Conservation (phyloP, 139 green algal genomes). For the Coccomyxa sp. region DNA sequence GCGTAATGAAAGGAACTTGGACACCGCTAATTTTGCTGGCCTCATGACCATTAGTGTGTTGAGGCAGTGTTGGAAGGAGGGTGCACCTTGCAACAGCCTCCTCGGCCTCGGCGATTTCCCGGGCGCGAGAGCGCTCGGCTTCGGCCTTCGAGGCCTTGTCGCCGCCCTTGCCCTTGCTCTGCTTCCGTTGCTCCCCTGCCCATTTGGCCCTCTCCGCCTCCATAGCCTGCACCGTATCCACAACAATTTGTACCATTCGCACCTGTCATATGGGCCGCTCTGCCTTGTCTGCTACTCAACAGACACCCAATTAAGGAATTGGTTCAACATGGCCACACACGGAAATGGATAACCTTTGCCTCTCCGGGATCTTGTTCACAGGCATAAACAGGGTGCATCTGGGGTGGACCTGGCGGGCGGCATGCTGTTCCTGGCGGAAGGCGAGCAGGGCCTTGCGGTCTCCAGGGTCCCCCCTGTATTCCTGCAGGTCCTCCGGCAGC, state of each 20-base stretch:
- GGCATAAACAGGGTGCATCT: background rate
- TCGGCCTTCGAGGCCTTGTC: constrained; percentile 5
- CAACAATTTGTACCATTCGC: too few relatives aligned
- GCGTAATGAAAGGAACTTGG: too few relatives aligned
- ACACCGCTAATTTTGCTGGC: too few relatives aligned
- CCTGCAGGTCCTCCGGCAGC: constrained; percentile 37
- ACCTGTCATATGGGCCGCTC: too few relatives aligned
- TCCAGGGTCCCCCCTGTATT: constrained; percentile 34
- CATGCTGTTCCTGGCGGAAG: constrained; percentile 45
- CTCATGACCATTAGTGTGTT: too few relatives aligned
- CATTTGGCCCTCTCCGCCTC: constrained; percentile 36
- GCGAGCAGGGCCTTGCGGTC: constrained; percentile 38
- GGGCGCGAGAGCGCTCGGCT: constrained; percentile 22
- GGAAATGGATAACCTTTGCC: too few relatives aligned
- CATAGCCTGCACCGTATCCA: constrained; percentile 3
- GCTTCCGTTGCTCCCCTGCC: constrained; percentile 26
- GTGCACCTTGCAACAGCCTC: constrained; percentile 14
- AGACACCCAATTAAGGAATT: too few relatives aligned
- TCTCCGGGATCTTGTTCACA: too few relatives aligned
- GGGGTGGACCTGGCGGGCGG: background rate
- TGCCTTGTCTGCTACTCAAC: too few relatives aligned
- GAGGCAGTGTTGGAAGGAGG: background rate
- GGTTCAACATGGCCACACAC: too few relatives aligned
- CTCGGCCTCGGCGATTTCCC: constrained; percentile 25
- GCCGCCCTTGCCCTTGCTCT: constrained; percentile 3